Base-by-base conservation (phyloP, 768 basidiomycete genomes). In the Asterophora lycoperdoides region DNA sequence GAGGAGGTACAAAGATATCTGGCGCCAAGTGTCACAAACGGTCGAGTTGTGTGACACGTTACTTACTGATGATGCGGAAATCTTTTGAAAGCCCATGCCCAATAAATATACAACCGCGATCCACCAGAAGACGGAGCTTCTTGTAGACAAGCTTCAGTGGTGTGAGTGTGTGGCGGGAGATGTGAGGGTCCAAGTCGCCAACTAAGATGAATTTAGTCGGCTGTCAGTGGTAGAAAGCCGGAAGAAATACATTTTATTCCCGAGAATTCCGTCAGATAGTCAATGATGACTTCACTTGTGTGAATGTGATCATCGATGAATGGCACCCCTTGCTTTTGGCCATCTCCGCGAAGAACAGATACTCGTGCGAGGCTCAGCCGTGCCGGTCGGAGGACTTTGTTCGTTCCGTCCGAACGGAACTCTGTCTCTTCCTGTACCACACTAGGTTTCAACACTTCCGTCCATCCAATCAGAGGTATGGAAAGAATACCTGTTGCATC, bases 261-360 rank as follows among this genome's bases (percentile, higher is more conserved):
- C 8, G 95, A 98, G 61, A 84, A 98, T 65, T 97, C 94, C 0
- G 96, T 99, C 57, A 99, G 67, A 63, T 97, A 98, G 68, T 99
- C 93, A 20, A 96, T 92, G 41, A 99, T 92, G 5, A 81, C 77
- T 60, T 97, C 95, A 56, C 91, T 95, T 2, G 93, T 96, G 58
- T 96, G 91, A 32, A 98, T 98, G 59, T 99, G 89, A 59, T 99
- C 96, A 57, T 98, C 96, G 56, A 99, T 96, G 68, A 98, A 96
- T 2, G 96, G 95, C 10, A 86, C 63, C 3, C 90, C 90, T 59
- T 87, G 81, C 52, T 82, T 82, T 0, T 75, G 75, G 0, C 92
- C 93, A 58, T 86, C 77, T 2, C 95, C 94, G 9, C 96, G 80
- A 38, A 98, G 66, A 13, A 95, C 94, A 3, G 94, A 97, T 1